These are phyloP conservation scores for Aristolochia californica DNA, from an alignment of 164 flowering plant species.

Conservation along the genomic window DNA sequence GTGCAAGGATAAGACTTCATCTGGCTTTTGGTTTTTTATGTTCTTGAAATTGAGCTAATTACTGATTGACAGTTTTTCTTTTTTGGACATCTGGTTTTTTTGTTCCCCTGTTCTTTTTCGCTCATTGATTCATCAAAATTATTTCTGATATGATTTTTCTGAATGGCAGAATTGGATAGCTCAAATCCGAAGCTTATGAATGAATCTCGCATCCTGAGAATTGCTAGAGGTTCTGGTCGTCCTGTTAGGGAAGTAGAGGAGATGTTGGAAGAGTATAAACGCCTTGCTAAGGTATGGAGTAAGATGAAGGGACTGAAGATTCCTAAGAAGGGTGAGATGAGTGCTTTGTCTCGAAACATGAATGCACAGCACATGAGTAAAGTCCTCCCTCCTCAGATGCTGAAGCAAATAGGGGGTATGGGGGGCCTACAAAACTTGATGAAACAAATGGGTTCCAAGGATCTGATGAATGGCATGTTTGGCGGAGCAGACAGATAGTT, in stretches of 20 bases:
- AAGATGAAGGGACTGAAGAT: slow-evolving; percentile 98
- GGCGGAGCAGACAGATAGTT: slow-evolving; percentile 53
- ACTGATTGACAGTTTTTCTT: background rate
- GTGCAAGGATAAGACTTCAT: too few species aligned
- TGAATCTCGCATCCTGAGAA: slow-evolving; percentile 77
- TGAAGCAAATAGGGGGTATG: slow-evolving; percentile 97
- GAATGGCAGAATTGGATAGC: slow-evolving; percentile 80
- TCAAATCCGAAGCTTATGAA: slow-evolving; percentile 81
- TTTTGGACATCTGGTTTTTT: background rate
- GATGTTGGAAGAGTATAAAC: slow-evolving; percentile 93
- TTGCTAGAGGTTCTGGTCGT: slow-evolving; percentile 90
- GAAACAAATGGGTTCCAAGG: slow-evolving; percentile 95
- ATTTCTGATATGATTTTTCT: background rate
- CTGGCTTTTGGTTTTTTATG: too few species aligned
- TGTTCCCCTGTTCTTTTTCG: too few species aligned
- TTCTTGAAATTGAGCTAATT: too few species aligned
- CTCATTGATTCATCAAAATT: too few species aligned
- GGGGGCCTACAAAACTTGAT: slow-evolving; percentile 87
- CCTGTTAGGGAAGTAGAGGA: slow-evolving; percentile 65
- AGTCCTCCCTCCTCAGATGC: slow-evolving; percentile 88
- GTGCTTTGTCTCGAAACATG: slow-evolving; percentile 79
- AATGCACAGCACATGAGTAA: slow-evolving; percentile 96
- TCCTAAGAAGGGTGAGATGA: slow-evolving; percentile 96
- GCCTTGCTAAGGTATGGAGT: slow-evolving; percentile 92
- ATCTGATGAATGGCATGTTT: slow-evolving; percentile 74